Conservation (phyloP, 1,139 yeast genomes). For the Saccharomycopsis hybrid region DNA sequence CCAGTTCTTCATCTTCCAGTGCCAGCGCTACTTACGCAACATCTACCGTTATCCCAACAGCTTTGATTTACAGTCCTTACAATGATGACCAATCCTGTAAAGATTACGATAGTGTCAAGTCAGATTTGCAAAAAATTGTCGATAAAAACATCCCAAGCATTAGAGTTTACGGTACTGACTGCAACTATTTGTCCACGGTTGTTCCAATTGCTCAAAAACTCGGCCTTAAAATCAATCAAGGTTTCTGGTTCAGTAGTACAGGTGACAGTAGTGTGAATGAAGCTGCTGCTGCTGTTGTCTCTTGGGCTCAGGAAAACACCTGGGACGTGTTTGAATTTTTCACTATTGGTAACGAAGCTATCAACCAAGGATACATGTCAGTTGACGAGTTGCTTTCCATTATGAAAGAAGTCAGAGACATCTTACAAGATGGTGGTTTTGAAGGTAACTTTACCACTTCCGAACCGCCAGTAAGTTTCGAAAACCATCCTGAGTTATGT, state of each 20-base stretch:
- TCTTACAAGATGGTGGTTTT: conserved; percentile 63
- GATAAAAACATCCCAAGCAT: conserved; percentile 57
- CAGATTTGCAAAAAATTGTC: conserved; percentile 54
- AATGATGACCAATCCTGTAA: conserved; percentile 64
- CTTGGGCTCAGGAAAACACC: conserved; percentile 37
- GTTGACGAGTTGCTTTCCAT: conserved; percentile 55
- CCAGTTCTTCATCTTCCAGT: conserved; percentile 13
- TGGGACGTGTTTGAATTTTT: conserved; percentile 71
- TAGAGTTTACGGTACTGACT: conserved; percentile 83
- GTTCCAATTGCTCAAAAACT: conserved; percentile 52
- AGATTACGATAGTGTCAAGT: conserved; percentile 40
- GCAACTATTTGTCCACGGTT: conserved; percentile 60
- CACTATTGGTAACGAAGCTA: conserved; percentile 85
- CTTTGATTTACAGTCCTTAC: conserved; percentile 79
- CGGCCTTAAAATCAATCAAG: conserved; percentile 76
- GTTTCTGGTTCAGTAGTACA: conserved; percentile 63
- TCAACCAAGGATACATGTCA: conserved; percentile 52
- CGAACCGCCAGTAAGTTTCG: conserved; percentile 79
- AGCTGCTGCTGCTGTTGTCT: conserved; percentile 47
- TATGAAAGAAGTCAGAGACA: conserved; percentile 53
- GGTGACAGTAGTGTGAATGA: conserved; percentile 68
- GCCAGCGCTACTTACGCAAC: conserved; percentile 23
- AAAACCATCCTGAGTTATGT: conserved; percentile 61
- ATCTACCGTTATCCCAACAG: conserved; percentile 39
- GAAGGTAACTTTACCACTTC: conserved; percentile 74